These are phyloP conservation scores for Fusarium begoniae DNA, from an alignment of 2,329 filamentous ascomycete genomes.

Conservation along the genomic window DNA sequence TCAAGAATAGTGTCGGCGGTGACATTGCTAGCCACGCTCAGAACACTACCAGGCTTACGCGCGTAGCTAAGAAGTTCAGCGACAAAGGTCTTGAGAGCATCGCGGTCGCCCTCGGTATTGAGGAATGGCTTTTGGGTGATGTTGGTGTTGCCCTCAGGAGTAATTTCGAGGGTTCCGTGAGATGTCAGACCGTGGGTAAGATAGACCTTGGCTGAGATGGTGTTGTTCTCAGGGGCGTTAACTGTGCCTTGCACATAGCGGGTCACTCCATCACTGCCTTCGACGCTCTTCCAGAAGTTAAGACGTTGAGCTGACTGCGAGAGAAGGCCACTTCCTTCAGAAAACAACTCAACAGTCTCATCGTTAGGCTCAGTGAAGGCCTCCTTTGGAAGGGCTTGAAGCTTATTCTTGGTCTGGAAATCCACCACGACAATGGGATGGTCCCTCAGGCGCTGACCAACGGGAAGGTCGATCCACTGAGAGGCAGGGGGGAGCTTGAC, in stretches of 20 bases:
- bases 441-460: constrained; percentile 65
- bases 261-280: constrained; percentile 49
- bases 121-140: constrained; percentile 50
- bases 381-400: constrained; percentile 30
- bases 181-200: constrained; percentile 60
- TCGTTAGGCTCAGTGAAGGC: constrained; percentile 42
- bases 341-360: constrained; percentile 44
- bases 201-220: constrained; percentile 58
- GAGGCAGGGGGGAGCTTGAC: constrained; percentile 58
- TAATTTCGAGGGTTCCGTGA: constrained; percentile 54
- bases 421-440: constrained; percentile 52
- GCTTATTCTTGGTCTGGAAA: constrained; percentile 41
- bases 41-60: constrained; percentile 29
- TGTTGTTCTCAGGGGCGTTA: constrained; percentile 53
- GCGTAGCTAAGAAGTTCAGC: constrained; percentile 41
- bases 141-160: constrained; percentile 50
- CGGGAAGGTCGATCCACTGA: constrained; percentile 67
- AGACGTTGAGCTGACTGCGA: constrained; percentile 56
- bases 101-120: constrained; percentile 45
- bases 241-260: constrained; percentile 55
- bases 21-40: constrained; percentile 34
- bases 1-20: constrained; percentile 39
- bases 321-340: constrained; percentile 51
- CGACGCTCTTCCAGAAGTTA: constrained; percentile 57
- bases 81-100: constrained; percentile 41